Percentiles rank a stretch among this genome's conserved stretches.
These are phyloP conservation scores for Populus hybrid DNA, from an alignment of 441 rosid genomes.

Conservation along the genomic window DNA sequence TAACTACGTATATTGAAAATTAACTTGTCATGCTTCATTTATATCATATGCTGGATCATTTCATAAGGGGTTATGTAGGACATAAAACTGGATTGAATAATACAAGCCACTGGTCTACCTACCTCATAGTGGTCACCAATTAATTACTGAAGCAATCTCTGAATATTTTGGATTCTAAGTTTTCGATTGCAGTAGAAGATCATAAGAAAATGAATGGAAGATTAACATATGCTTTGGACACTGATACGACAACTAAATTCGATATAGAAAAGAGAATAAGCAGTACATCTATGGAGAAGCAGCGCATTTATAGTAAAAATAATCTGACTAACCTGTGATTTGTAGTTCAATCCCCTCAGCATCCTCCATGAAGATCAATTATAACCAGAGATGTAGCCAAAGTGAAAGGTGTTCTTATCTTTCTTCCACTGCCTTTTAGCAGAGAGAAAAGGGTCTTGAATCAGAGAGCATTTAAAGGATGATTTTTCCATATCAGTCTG, in stretches of 20 bases:
- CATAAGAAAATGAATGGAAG: not conserved
- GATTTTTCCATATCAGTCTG: not conserved
- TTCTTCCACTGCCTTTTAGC: not conserved
- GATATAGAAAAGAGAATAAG: not conserved
- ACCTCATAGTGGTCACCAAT: too few relatives aligned
- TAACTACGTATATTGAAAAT: not conserved
- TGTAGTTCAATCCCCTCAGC: slow-evolving; percentile 5
- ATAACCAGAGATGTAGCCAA: not conserved
- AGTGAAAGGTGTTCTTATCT: not conserved
- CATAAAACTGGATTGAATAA: too few relatives aligned
- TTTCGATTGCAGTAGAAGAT: not conserved
- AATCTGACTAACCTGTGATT: slow-evolving; percentile 5
- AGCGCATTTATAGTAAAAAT: not conserved
- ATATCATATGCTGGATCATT: too few relatives aligned
- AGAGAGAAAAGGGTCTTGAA: not conserved
- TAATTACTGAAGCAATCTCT: not conserved
- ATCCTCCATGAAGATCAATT: slow-evolving; percentile 10
- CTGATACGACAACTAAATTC: not conserved
- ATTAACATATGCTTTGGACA: not conserved
- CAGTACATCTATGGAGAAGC: not conserved
- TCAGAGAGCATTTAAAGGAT: not conserved
- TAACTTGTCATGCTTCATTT: too few relatives aligned
- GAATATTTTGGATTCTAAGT: not conserved
- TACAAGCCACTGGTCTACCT: too few relatives aligned
- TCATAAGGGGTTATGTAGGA: too few relatives aligned